Evolutionary conservation across 345 rosid genomes (phyloP), one percentile per base, ranked within the genome.

Genomic region (Syzygium aromaticum): DNA sequence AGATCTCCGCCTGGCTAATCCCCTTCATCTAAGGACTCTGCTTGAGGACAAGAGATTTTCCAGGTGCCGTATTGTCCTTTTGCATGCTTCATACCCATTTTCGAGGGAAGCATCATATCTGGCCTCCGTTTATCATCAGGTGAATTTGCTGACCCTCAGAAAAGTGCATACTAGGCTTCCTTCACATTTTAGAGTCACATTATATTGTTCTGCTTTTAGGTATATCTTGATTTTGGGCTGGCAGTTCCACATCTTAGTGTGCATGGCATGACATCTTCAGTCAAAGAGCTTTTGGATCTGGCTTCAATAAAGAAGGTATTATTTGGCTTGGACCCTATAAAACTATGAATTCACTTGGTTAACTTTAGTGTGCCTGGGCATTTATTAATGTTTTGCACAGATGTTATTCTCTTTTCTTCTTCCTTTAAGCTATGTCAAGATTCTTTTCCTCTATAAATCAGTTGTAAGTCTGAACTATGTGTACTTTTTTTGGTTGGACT

Each of bases 61-160:
- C 43, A 91, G 91, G 78, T 94, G 92, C 57, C 96, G 94, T 82
- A 88, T 98, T 5, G 97, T 98, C 89, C 96, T 98, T 86, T 92
- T 98, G 87, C 99, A 98, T 93, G 97, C 99, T 67, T 93, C 99
- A 77, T 98, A 96, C 91, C 99, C 99, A 67, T 98, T 94, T 92
- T 96, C 98, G 86, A 95, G 89, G 91, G 99, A 97, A 92, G 99
- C 99, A 40, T 95, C 99, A 52, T 95, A 90, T 92, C 90, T 98
- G 49, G 95, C 99, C 90, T 96, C 97, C 84, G 94, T 98, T 88
- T 98, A 96, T 91, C 84, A 92, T 22, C 99, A 96, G 96, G 99
- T 95, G 85, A 83, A 77, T 88, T 86, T 33, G 77, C 90, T 84
- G 19, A 30, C 54, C 59, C 67, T 52, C 53, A 3, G 23, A 59